These are phyloP conservation scores for Colletotrichum somersetense DNA, from an alignment of 2,329 filamentous ascomycete species.

Conservation along the genomic window DNA sequence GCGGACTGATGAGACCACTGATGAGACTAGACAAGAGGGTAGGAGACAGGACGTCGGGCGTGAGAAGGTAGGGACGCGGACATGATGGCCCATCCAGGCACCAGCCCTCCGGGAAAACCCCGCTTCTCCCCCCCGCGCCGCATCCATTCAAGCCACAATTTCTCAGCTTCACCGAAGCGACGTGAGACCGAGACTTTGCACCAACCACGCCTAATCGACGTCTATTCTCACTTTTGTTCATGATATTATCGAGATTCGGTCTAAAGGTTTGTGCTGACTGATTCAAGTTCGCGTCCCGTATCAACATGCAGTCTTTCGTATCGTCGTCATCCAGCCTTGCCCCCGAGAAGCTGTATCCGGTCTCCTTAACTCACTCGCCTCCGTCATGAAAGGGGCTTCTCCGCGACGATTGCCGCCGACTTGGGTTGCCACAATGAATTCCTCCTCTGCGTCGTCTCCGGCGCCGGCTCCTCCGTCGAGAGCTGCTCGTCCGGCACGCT, in stretches of 20 bases:
- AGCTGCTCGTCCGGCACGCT: conserved; percentile 20
- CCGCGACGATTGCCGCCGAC: neutral
- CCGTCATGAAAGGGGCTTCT: conserved; percentile 20
- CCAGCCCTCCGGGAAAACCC: neutral
- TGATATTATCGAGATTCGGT: neutral
- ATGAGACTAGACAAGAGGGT: neutral
- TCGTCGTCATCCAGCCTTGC: conserved; percentile 2
- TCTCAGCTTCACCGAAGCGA: conserved; percentile 1
- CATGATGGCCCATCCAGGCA: conserved; percentile 1
- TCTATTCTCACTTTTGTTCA: neutral
- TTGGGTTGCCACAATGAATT: conserved; percentile 33
- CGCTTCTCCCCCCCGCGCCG: neutral
- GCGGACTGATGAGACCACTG: neutral
- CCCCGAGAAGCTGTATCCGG: too few relatives aligned
- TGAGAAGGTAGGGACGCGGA: neutral
- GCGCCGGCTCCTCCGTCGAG: neutral
- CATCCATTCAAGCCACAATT: neutral
- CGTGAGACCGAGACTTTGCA: neutral
- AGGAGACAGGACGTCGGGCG: too few relatives aligned
- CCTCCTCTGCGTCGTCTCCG: neutral
- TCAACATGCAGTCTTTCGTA: conserved; percentile 13
- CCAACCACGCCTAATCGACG: neutral
- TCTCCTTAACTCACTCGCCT: neutral
- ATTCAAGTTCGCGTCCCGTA: neutral
- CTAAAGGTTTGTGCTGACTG: neutral